Evolutionary conservation across 78 protist genomes (phyloP).

Genomic region (Salpingoeca rosetta): DNA sequence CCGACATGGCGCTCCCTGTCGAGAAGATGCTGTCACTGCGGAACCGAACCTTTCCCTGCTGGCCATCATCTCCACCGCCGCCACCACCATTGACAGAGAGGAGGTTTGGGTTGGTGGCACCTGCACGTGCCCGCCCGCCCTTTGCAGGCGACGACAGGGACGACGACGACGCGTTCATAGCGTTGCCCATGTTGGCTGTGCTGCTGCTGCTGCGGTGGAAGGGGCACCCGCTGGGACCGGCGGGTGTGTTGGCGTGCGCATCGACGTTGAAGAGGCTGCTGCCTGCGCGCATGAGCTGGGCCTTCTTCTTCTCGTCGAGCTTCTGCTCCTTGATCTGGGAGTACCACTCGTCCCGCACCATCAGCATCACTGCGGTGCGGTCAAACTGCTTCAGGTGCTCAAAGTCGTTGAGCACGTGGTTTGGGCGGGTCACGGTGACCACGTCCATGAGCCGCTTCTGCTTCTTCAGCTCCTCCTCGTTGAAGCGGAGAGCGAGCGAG

Average conservation of each 20-base stretch:
- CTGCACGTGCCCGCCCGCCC: too few species aligned
- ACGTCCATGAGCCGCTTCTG: not conserved
- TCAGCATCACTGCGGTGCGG: not conserved
- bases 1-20: too few species aligned
- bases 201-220: too few species aligned
- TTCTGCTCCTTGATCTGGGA: not conserved
- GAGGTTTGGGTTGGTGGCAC: too few species aligned
- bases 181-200: too few species aligned
- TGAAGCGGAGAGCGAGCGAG: not conserved
- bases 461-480: not conserved
- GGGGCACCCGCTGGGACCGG: too few species aligned
- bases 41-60: too few species aligned
- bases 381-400: not conserved
- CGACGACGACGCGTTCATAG: too few species aligned
- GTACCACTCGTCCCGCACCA: not conserved
- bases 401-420: not conserved
- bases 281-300: not conserved
- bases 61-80: too few species aligned
- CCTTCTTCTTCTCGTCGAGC: not conserved
- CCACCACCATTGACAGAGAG: too few species aligned
- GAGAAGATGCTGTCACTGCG: too few species aligned
- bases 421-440: not conserved
- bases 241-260: not conserved
- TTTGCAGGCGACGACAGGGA: too few species aligned
- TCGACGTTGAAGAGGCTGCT: not conserved